Base-by-base conservation (phyloP, 495 filamentous ascomycete species). In the Astrothelium subdiscretum region DNA sequence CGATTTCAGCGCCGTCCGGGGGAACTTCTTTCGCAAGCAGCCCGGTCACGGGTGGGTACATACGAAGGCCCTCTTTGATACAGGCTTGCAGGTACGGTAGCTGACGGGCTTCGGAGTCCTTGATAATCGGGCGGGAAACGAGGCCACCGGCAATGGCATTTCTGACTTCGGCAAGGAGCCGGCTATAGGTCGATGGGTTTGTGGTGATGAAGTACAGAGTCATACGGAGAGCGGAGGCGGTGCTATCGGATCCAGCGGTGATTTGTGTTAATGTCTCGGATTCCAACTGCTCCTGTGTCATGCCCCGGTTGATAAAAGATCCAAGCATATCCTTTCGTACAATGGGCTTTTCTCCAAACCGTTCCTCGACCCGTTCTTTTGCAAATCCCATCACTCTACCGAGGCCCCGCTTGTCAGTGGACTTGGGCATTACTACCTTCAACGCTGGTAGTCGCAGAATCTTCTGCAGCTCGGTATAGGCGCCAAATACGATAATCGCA, bases 221-320 rank as follows among this genome's bases (percentile, higher is more conserved):
- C 58, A 68, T 64, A 3, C 71, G 68, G 48, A 73, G 59, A 6
- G 68, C 63, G 1, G 70, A 69, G 18, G 68, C 66, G 1, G 70
- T 73, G 38, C 66, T 70, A 62, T 73, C 70, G n/a, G 71, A 68
- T 32, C 71, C 71, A 15, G 68, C 68, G 8, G 68, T 67, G 42
- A 80, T 74, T 62, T 77, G 74, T n/a, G 74, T 68, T 13, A 77
- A 61, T 11, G 70, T 74, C 61, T 80, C 78, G 3, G 68, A 70
- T 62, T 74, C 68, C 4, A 74, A 64, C 60, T 81, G 72, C 26
- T 70, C 69, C 52, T 72, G 71, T 5, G 61, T 68, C 15, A 82
- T 64, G 26, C 76, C 77, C 52, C 64, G 68, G 12, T 48, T 58
- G 64, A 72, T 66, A 63, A 78, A 82, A 5, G 75, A 75, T 11